Evolutionary conservation across 257 asterid species (phyloP).

Genomic region (Misopates orontium): DNA sequence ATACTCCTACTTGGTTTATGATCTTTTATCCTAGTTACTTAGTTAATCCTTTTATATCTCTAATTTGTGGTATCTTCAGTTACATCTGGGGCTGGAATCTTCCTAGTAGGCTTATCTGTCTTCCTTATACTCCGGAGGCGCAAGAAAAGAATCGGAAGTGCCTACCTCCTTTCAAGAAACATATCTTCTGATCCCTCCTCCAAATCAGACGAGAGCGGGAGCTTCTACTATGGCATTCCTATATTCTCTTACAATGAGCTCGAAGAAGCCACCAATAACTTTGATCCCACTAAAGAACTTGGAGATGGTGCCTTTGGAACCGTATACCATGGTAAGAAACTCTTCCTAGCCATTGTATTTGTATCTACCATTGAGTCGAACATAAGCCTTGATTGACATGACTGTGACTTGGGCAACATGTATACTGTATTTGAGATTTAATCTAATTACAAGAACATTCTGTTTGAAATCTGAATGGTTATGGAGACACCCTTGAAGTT

Average conservation of each 20-base stretch:
- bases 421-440: no score
- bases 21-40: background rate
- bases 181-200: slow-evolving; percentile 42
- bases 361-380: background rate
- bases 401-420: no score
- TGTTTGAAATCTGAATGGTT: no score
- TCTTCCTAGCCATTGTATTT: background rate
- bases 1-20: background rate
- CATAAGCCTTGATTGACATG: no score
- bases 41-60: slow-evolving; percentile 13
- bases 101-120: slow-evolving; percentile 23
- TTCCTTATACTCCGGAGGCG: slow-evolving; percentile 25
- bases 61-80: slow-evolving; percentile 30
- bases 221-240: slow-evolving; percentile 49
- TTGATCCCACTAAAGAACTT: slow-evolving; percentile 58
- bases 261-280: slow-evolving; percentile 53
- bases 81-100: slow-evolving; percentile 33
- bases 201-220: slow-evolving; percentile 45
- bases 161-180: slow-evolving; percentile 38
- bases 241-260: slow-evolving; percentile 63
- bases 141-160: slow-evolving; percentile 32
- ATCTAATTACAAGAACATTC: no score
- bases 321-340: slow-evolving; percentile 63
- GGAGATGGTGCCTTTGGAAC: slow-evolving; percentile 85
- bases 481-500: background rate